These are phyloP conservation scores for Tetracladium setigerum DNA, from an alignment of 495 filamentous ascomycete genomes.

Conservation along the genomic window DNA sequence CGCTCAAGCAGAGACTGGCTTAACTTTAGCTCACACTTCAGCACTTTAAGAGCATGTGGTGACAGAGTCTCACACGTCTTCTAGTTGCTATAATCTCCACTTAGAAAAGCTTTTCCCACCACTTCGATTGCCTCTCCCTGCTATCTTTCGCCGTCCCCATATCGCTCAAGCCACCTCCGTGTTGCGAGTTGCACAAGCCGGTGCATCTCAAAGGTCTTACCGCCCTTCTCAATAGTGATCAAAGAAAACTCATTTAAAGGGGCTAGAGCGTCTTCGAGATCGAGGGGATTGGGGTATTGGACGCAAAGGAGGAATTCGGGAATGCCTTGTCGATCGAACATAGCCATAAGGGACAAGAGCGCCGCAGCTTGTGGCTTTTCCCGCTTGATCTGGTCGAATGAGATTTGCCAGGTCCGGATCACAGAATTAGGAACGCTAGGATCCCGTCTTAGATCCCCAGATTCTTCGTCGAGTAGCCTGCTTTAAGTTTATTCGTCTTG, in stretches of 20 bases:
- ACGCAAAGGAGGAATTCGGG: slow-evolving; percentile 26
- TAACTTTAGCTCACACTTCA: slow-evolving; percentile 4
- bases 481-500: slow-evolving; percentile 25
- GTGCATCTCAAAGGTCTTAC: neutral
- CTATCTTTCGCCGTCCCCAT: neutral
- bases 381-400: slow-evolving; percentile 35
- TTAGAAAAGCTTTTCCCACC: slow-evolving; percentile 13
- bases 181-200: neutral
- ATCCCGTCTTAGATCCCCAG: slow-evolving; percentile 32
- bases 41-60: slow-evolving; percentile 22
- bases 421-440: slow-evolving; percentile 30
- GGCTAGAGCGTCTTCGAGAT: slow-evolving; percentile 10
- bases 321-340: slow-evolving; percentile 35
- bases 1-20: slow-evolving; percentile 3
- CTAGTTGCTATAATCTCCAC: slow-evolving; percentile 25
- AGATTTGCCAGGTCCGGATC: slow-evolving; percentile 38
- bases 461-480: slow-evolving; percentile 31
- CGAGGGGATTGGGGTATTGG: neutral
- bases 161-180: neutral
- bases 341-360: slow-evolving; percentile 33
- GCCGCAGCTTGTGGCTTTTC: slow-evolving; percentile 28
- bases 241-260: slow-evolving; percentile 18
- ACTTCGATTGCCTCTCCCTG: slow-evolving; percentile 3
- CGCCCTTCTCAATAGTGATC: slow-evolving; percentile 1
- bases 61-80: slow-evolving; percentile 20